Evolutionary conservation across 1,284 basidiomycete species (phyloP).

Genomic region (Leccinum angustisporum): DNA sequence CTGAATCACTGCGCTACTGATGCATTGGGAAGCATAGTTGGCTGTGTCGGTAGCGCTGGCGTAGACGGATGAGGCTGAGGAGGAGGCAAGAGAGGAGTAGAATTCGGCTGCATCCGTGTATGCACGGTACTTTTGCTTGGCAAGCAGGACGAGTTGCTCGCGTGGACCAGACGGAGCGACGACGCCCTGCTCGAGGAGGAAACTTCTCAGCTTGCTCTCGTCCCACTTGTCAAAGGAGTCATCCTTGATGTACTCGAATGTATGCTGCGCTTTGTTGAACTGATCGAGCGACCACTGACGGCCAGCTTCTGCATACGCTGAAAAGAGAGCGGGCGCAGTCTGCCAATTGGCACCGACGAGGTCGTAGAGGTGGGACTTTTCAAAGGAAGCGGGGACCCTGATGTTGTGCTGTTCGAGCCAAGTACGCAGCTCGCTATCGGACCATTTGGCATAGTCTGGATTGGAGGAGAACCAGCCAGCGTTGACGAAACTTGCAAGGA

Average conservation of each 20-base stretch:
- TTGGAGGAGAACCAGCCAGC: conserved; percentile 32
- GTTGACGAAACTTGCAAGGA: conserved; percentile 17
- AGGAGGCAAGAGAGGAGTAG: conserved; percentile 51
- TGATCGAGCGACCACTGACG: conserved; percentile 59
- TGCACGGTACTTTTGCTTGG: conserved; percentile 66
- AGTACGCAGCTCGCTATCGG: conserved; percentile 55
- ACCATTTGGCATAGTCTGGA: conserved; percentile 63
- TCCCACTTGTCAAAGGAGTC: conserved; percentile 75
- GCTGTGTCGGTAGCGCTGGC: conserved; percentile 22
- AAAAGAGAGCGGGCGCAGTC: conserved; percentile 42
- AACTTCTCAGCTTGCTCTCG: conserved; percentile 77
- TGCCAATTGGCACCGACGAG: conserved; percentile 67
- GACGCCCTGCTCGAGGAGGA: conserved; percentile 84
- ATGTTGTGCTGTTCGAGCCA: conserved; percentile 78
- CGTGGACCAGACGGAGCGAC: conserved; percentile 76
- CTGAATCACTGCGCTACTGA: conserved; percentile 43
- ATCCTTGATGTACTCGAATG: conserved; percentile 57
- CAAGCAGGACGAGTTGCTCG: conserved; percentile 78
- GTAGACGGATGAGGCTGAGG: conserved; percentile 58
- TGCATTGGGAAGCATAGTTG: conserved; percentile 48
- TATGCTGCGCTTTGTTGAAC: conserved; percentile 62
- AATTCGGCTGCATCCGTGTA: conserved; percentile 57
- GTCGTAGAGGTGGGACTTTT: conserved; percentile 47
- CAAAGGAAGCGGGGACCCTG: conserved; percentile 50
- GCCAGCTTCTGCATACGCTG: conserved; percentile 18